A percentile compares a stretch with the other conserved stretches of the same genome.
phyloP scores from a whole-genome alignment of 768 basidiomycete species.

The Phanerochaete carnosa region DNA sequence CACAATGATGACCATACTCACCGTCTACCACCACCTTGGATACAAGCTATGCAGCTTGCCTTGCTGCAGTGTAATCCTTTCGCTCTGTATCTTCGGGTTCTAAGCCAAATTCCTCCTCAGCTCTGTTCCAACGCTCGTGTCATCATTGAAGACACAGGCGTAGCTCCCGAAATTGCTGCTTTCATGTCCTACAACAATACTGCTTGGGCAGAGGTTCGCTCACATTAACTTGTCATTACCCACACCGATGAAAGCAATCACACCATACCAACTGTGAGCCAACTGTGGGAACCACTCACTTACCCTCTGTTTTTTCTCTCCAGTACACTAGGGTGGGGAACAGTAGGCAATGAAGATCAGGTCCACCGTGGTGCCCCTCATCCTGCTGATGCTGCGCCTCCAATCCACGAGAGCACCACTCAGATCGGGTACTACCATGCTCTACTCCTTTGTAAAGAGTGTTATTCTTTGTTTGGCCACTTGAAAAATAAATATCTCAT shows the following conservation, averaged over 20 bases:
- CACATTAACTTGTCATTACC: constrained; percentile 17
- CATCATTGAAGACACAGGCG: constrained; percentile 21
- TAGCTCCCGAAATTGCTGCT: constrained; percentile 26
- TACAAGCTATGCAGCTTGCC: constrained; percentile 2
- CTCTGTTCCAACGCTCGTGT: constrained; percentile 15
- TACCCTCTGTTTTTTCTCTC: constrained; percentile 37
- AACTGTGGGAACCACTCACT: constrained; percentile 33
- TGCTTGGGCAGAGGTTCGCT: constrained; percentile 9
- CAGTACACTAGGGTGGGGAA: constrained; percentile 32
- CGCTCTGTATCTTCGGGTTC: constrained; percentile 4
- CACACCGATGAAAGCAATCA: not conserved
- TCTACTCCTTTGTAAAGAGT: constrained; percentile 27
- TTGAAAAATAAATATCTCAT: constrained; percentile 32
- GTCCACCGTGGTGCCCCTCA: not conserved
- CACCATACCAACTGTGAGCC: constrained; percentile 25
- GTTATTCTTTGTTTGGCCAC: constrained; percentile 33
- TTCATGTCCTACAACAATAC: constrained; percentile 20
- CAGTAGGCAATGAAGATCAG: constrained; percentile 5
- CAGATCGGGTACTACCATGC: constrained; percentile 34
- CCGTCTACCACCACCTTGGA: constrained; percentile 14
- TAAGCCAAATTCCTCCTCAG: constrained; percentile 8
- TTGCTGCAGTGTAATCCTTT: constrained; percentile 16
- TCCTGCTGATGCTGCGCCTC: too few relatives aligned
- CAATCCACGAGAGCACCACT: constrained; percentile 10
- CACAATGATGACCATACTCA: not conserved